These are phyloP conservation scores for Salvia rosmarinus DNA, from an alignment of 257 asterid species.

Conservation along the genomic window DNA sequence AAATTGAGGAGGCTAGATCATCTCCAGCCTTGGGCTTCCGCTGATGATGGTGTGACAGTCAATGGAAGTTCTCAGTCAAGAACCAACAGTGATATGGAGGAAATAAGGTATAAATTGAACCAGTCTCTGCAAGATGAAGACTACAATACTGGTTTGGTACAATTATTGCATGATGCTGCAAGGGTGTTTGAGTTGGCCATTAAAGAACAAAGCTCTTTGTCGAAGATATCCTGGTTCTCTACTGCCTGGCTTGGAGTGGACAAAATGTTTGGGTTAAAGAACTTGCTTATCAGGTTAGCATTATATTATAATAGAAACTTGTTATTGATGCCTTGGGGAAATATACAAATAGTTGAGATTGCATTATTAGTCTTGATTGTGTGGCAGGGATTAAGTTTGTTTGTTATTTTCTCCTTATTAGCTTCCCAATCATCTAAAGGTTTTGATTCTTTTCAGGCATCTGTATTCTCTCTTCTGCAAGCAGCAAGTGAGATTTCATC, in stretches of 20 bases:
- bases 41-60: constrained; percentile 84
- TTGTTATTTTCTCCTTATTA: constrained; percentile 5
- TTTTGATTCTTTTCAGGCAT: constrained; percentile 62
- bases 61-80: constrained; percentile 68
- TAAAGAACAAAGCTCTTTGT: constrained; percentile 61
- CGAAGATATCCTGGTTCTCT: constrained; percentile 86
- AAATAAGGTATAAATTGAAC: constrained; percentile 64
- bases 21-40: constrained; percentile 69
- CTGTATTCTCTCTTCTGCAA: constrained; percentile 83
- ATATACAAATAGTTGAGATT: not conserved
- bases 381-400: constrained; percentile 19
- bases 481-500: constrained; percentile 89
- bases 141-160: constrained; percentile 72
- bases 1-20: constrained; percentile 53
- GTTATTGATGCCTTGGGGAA: too few relatives aligned
- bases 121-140: constrained; percentile 81
- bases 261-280: too few relatives aligned
- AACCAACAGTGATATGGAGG: constrained; percentile 58
- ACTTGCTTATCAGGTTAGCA: too few relatives aligned
- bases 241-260: constrained; percentile 92
- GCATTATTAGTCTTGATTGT: constrained; percentile 6
- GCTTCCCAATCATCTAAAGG: constrained; percentile 37
- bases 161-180: constrained; percentile 91
- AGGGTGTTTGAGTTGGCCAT: constrained; percentile 87
- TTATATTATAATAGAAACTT: too few relatives aligned